phyloP scores from a whole-genome alignment of 2,329 filamentous ascomycete genomes.

The Rosellinia necatrix region DNA sequence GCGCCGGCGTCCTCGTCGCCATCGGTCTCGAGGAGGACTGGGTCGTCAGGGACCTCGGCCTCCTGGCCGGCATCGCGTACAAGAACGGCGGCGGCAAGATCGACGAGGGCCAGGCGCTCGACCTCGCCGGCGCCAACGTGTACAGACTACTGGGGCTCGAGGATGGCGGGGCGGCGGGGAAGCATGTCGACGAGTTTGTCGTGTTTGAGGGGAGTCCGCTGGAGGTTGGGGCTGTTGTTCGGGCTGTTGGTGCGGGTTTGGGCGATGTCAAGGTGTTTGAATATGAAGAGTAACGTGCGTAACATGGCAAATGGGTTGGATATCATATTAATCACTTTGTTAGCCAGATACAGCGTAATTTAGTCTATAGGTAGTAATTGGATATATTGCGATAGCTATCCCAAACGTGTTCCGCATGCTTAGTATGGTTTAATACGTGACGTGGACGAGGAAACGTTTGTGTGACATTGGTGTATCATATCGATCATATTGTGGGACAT shows the following conservation, averaged over 20 bases:
- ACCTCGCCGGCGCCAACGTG: constrained; percentile 61
- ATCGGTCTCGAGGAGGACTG: constrained; percentile 67
- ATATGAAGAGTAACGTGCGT: constrained; percentile 12
- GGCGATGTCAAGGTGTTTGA: constrained; percentile 45
- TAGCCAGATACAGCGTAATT: neutral
- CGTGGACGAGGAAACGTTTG: too few relatives aligned
- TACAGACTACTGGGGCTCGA: constrained; percentile 60
- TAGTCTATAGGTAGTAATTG: too few relatives aligned
- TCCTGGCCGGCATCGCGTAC: constrained; percentile 64
- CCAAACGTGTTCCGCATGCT: too few relatives aligned
- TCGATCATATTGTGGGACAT: too few relatives aligned
- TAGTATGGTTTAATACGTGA: too few relatives aligned
- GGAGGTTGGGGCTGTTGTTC: constrained; percentile 60
- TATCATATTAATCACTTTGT: neutral
- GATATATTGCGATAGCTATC: too few relatives aligned
- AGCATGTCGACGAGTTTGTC: constrained; percentile 54
- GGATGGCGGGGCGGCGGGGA: constrained; percentile 32
- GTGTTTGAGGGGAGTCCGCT: constrained; percentile 67
- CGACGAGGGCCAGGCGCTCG: constrained; percentile 58
- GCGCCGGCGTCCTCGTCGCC: constrained; percentile 62
- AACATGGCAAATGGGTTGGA: neutral
- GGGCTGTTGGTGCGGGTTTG: constrained; percentile 54
- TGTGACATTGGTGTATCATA: too few relatives aligned
- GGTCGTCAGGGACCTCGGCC: constrained; percentile 62
- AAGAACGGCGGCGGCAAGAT: constrained; percentile 61